Percentiles rank a stretch among this genome's conserved stretches.
Evolutionary conservation across 495 filamentous ascomycete species (phyloP).

Genomic region (Penicillium chermesinum): DNA sequence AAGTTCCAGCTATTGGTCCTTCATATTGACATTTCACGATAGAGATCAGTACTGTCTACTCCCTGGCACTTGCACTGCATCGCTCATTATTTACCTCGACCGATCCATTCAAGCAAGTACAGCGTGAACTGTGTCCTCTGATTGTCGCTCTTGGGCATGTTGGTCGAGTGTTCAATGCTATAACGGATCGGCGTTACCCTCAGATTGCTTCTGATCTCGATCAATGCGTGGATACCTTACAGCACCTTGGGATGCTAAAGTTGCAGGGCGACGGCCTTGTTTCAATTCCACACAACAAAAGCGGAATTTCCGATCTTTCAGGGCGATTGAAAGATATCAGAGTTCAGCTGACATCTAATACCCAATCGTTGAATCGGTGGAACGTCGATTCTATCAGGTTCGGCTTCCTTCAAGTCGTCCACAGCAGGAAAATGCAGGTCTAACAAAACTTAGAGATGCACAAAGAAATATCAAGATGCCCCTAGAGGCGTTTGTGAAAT

Average conservation of each 20-base stretch:
- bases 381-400: background rate
- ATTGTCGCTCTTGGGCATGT: background rate
- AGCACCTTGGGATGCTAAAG: background rate
- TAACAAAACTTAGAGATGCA: background rate
- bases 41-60: background rate
- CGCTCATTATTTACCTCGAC: background rate
- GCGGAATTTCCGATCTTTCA: background rate
- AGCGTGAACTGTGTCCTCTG: background rate
- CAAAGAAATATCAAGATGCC: background rate
- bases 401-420: background rate
- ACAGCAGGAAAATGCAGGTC: background rate
- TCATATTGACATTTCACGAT: too few species aligned
- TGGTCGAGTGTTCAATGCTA: background rate
- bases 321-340: background rate
- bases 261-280: background rate
- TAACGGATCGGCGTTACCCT: background rate
- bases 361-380: background rate
- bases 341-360: background rate
- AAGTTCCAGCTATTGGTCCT: too few species aligned
- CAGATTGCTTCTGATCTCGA: background rate
- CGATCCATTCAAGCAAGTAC: background rate
- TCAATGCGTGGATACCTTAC: background rate
- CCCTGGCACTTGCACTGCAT: background rate
- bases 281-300: background rate
- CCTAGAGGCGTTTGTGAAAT: background rate